phyloP scores from a whole-genome alignment of 2,329 filamentous ascomycete genomes.

The Cordyceps pruinosa region DNA sequence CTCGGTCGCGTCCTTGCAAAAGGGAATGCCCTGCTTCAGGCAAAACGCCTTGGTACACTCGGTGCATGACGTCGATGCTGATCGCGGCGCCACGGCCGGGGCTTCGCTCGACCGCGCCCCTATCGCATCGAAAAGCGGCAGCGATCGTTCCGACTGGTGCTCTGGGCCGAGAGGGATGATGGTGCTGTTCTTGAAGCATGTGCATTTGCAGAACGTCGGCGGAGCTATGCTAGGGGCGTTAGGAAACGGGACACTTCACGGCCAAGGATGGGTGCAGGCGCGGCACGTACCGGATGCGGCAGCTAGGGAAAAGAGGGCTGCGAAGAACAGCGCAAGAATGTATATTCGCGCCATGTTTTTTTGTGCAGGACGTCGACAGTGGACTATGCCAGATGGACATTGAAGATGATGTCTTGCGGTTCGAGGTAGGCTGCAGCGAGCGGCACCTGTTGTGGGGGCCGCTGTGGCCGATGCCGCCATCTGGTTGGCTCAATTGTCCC shows the following conservation, averaged over 20 bases:
- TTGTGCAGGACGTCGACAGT: neutral
- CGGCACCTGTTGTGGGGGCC: conserved; percentile 2
- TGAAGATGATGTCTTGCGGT: neutral
- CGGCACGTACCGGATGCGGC: conserved; percentile 36
- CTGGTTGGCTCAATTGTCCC: conserved; percentile 10
- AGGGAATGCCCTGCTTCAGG: conserved; percentile 51
- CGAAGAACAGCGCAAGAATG: conserved; percentile 30
- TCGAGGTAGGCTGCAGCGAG: neutral
- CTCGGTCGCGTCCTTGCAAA: conserved; percentile 56
- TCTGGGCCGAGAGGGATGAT: conserved; percentile 55
- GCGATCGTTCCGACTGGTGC: conserved; percentile 24
- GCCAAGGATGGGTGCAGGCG: neutral
- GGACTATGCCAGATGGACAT: neutral
- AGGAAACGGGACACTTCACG: conserved; percentile 14
- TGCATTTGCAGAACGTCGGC: conserved; percentile 63
- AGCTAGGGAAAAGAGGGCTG: conserved; percentile 27
- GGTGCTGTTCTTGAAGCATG: conserved; percentile 62
- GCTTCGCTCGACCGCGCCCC: neutral
- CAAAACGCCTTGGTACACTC: conserved; percentile 62
- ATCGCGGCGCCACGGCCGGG: conserved; percentile 24
- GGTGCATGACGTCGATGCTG: conserved; percentile 44
- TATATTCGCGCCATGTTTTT: conserved; percentile 34
- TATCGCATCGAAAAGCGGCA: conserved; percentile 13
- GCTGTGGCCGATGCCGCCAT: neutral
- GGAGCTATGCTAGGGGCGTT: conserved; percentile 37